A percentile compares a stretch with the other conserved stretches of the same genome.
Conservation (phyloP, 257 asterid genomes). For the Sherardia arvensis region DNA sequence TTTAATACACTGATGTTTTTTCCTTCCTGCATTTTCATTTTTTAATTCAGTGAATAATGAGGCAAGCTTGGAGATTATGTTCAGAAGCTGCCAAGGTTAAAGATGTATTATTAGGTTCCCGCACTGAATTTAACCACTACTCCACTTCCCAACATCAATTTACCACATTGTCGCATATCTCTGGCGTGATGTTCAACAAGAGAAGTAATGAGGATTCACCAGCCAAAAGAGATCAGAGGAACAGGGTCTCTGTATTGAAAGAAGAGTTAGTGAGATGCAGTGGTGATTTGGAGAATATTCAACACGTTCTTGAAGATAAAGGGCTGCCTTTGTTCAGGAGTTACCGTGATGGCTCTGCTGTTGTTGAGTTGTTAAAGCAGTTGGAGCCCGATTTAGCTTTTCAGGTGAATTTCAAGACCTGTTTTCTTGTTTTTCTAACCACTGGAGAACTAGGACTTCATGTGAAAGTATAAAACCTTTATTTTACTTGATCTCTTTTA, state of each 20-base stretch:
- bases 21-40: too few species aligned
- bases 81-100: conserved; percentile 7
- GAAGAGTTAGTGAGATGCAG: conserved; percentile 32
- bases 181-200: conserved; percentile 5
- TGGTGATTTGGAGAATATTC: conserved; percentile 30
- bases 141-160: neutral
- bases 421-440: neutral
- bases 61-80: conserved; percentile 10
- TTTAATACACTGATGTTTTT: too few species aligned
- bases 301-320: conserved; percentile 35
- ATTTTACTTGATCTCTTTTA: too few species aligned
- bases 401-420: conserved; percentile 40
- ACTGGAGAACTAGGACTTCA: neutral
- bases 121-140: neutral
- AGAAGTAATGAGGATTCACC: conserved; percentile 6
- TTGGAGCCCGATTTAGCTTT: conserved; percentile 44
- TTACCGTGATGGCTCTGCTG: conserved; percentile 50
- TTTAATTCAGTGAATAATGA: too few species aligned
- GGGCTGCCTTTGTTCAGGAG: conserved; percentile 48
- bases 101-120: neutral
- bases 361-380: conserved; percentile 49
- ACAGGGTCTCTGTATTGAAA: conserved; percentile 35
- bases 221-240: conserved; percentile 14
- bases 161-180: neutral
- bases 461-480: neutral